Percentiles rank a stretch among this genome's conserved stretches.
These are phyloP conservation scores for Poa pratensis DNA, from an alignment of 176 grass and related monocot species.

Conservation along the genomic window DNA sequence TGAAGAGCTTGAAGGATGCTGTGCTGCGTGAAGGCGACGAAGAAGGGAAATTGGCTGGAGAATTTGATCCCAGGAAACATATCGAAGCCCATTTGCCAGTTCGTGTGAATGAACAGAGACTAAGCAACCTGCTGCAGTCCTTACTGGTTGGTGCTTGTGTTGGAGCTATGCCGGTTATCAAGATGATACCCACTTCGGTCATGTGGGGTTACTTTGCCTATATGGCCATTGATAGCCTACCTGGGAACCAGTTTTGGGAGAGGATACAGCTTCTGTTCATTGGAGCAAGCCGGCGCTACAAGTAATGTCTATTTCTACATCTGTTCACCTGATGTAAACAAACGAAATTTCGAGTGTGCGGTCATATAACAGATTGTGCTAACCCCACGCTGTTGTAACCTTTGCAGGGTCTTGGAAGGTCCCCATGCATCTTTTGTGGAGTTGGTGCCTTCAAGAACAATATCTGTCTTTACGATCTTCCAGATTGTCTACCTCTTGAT, in stretches of 20 bases:
- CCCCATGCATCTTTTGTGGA: conserved; percentile 90
- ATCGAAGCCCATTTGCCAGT: conserved; percentile 85
- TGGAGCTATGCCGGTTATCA: conserved; percentile 86
- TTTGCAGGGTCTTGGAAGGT: conserved; percentile 82
- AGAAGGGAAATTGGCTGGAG: conserved; percentile 40
- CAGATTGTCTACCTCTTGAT: conserved; percentile 81
- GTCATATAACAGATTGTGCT: neutral
- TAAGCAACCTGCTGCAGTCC: conserved; percentile 88
- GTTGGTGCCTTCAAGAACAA: conserved; percentile 55
- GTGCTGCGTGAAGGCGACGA: conserved; percentile 47
- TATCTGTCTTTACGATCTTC: conserved; percentile 73
- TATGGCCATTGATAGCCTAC: conserved; percentile 92
- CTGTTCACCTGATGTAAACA: conserved; percentile 11
- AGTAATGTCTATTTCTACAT: conserved; percentile 56
- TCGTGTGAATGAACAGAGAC: conserved; percentile 89
- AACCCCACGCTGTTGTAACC: neutral
- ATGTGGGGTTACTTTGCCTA: conserved; percentile 99
- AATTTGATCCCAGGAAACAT: conserved; percentile 77
- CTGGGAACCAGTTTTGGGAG: conserved; percentile 98
- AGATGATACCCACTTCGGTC: conserved; percentile 75
- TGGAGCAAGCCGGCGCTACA: conserved; percentile 64
- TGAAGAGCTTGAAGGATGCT: conserved; percentile 78
- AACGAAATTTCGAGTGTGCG: no score
- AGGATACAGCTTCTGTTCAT: conserved; percentile 78
- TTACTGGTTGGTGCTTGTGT: conserved; percentile 76